These are phyloP conservation scores for Myriosclerotinia duriaeana DNA, from an alignment of 2,329 filamentous ascomycete species.

Conservation along the genomic window DNA sequence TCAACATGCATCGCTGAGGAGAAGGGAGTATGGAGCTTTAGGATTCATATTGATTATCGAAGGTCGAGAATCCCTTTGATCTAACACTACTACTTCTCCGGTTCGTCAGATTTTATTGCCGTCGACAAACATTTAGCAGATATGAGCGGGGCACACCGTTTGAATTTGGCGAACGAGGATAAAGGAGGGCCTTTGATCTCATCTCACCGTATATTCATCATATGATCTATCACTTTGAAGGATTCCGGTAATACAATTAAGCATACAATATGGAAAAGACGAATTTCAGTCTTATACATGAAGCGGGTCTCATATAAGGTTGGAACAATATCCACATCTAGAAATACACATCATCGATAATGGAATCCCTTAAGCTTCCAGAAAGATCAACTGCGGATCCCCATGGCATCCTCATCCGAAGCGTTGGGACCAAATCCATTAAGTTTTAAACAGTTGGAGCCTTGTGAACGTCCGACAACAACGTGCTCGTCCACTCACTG, in stretches of 20 bases:
- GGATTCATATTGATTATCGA: no score
- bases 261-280: no score
- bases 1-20: neutral
- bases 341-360: conserved; percentile 18
- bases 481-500: neutral
- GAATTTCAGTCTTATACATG: conserved; percentile 1
- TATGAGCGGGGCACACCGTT: conserved; percentile 1
- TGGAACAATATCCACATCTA: conserved; percentile 1
- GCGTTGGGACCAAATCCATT: conserved; percentile 20
- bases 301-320: conserved; percentile 11
- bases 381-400: conserved; percentile 23
- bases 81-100: neutral
- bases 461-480: conserved; percentile 14
- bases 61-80: neutral
- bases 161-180: conserved; percentile 13
- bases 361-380: conserved; percentile 18
- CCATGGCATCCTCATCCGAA: conserved; percentile 18
- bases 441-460: neutral
- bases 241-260: neutral
- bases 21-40: neutral
- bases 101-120: neutral
- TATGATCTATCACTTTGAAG: conserved; percentile 2
- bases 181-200: conserved; percentile 7
- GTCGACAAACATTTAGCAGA: conserved; percentile 2
- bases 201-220: conserved; percentile 16